Evolutionary conservation across 192 early-diverging fungal genomes (phyloP), one percentile per base, ranked within the genome.

Genomic region (Mycoemilia scoparia): DNA sequence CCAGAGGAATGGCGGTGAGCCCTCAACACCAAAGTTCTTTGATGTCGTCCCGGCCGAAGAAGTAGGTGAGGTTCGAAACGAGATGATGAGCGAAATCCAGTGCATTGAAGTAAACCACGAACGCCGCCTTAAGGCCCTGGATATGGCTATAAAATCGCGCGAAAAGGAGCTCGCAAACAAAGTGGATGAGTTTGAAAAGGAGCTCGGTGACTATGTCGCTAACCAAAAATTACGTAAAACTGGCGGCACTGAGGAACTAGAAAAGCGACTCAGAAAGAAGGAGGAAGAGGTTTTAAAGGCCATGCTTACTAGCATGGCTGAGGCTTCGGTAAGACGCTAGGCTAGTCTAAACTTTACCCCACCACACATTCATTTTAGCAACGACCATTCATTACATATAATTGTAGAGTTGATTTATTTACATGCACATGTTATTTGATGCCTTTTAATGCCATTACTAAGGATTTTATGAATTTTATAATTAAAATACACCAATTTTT

Each of bases 171-270:
- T 79, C 27, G 67, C 69, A 1, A 60, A 67, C 37, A 51, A 71
- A 16, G 76, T 81, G 30, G 73, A 84, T 40, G 78, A 78, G 40
- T 84, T 84, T 59, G 78, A 77, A 34, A 49, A 74, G 23, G 81
- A 84, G 33, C 33, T 84, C 39, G 57, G 65, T 0, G 48, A 54
- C 0, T 84, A 80, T 61, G 81, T 84, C 4, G 49, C 54, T 3
- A 23, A 60, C 12, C 71, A 60, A 23, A 74, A 74, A 36, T 31
- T 84, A 32, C 69, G 74, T 26, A 79, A 79, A 57, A 80, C 77
- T 1, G 81, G 81, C 2, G 81, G 81, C 7, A 76, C 76, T 0
- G 49, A 73, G 33, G 78, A 81, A 34, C 53, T 76, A 3, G 81
- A 84, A 41, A 66, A 76, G 4, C 39, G 67, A 40, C 62, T 77